Conservation (phyloP, 768 basidiomycete species). For the Galerina sulciceps region DNA sequence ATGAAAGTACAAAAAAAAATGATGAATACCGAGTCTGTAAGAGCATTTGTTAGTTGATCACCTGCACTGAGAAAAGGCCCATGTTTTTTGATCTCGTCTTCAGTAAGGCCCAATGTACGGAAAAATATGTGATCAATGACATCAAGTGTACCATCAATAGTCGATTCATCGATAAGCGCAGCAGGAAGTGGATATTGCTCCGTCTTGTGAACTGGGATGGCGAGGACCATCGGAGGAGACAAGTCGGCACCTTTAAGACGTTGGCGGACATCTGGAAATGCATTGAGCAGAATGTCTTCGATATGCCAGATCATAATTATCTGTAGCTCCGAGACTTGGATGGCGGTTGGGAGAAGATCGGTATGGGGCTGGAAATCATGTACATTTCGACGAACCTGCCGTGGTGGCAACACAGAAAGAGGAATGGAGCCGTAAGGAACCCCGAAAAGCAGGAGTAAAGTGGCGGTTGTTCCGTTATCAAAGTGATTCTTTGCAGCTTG, state of each 20-base stretch:
- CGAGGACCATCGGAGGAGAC: background rate
- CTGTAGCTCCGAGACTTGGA: background rate
- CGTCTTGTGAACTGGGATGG: background rate
- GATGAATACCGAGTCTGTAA: background rate
- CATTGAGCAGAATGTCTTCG: background rate
- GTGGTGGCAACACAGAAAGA: background rate
- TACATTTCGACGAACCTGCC: background rate
- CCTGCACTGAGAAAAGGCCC: slow-evolving; percentile 10
- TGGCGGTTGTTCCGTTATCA: slow-evolving; percentile 32
- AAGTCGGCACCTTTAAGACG: background rate
- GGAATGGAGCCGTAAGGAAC: slow-evolving; percentile 14
- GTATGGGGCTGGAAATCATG: background rate
- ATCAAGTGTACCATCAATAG: background rate
- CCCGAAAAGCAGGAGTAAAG: slow-evolving; percentile 22
- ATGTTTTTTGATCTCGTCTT: slow-evolving; percentile 6
- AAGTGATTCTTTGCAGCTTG: slow-evolving; percentile 25
- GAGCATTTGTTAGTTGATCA: slow-evolving; percentile 4
- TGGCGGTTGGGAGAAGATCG: background rate
- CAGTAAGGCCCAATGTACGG: background rate
- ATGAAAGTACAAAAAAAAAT: background rate
- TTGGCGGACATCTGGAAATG: background rate
- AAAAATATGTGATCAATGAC: background rate
- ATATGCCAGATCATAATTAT: background rate
- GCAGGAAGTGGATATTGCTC: background rate
- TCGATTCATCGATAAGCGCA: background rate